Conservation (phyloP, 1,139 yeast species). For the Hyphopichia buzzinii region DNA sequence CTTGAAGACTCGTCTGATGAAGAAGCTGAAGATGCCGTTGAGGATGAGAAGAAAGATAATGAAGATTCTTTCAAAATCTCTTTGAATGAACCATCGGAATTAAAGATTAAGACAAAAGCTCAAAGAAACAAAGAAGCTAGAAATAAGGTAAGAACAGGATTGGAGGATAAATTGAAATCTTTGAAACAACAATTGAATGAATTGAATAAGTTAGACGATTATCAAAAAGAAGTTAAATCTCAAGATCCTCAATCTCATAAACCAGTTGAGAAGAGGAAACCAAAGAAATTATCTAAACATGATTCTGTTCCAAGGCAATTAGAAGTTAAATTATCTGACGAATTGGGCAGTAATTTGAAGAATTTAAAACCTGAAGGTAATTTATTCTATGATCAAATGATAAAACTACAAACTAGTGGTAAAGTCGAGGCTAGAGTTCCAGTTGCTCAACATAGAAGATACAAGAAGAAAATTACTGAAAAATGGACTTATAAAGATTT, state of each 20-base stretch:
- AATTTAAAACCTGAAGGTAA: conserved; percentile 90
- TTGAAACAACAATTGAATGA: conserved; percentile 57
- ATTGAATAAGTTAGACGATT: conserved; percentile 54
- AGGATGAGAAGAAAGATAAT: conserved; percentile 21
- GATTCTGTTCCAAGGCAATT: conserved; percentile 60
- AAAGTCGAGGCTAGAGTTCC: conserved; percentile 82
- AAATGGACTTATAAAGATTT: conserved; percentile 93
- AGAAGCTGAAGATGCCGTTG: conserved; percentile 39
- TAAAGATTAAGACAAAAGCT: conserved; percentile 72
- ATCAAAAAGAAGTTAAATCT: conserved; percentile 39
- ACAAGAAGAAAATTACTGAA: conserved; percentile 74
- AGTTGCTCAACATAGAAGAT: conserved; percentile 61
- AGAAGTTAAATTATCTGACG: conserved; percentile 88
- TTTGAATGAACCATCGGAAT: conserved; percentile 65
- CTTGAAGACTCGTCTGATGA: conserved; percentile 45
- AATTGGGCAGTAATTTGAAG: conserved; percentile 80
- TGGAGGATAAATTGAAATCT: conserved; percentile 57
- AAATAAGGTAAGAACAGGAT: conserved; percentile 57
- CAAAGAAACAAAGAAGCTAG: conserved; percentile 72
- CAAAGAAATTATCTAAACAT: conserved; percentile 50
- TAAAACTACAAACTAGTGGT: conserved; percentile 79
- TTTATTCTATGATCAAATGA: conserved; percentile 77
- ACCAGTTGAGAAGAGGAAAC: conserved; percentile 21
- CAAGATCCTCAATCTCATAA: conserved; percentile 15
- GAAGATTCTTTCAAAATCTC: conserved; percentile 47